Evolutionary conservation across 108 stramenopile species (phyloP).

Genomic region (Parietichytrium sp.): DNA sequence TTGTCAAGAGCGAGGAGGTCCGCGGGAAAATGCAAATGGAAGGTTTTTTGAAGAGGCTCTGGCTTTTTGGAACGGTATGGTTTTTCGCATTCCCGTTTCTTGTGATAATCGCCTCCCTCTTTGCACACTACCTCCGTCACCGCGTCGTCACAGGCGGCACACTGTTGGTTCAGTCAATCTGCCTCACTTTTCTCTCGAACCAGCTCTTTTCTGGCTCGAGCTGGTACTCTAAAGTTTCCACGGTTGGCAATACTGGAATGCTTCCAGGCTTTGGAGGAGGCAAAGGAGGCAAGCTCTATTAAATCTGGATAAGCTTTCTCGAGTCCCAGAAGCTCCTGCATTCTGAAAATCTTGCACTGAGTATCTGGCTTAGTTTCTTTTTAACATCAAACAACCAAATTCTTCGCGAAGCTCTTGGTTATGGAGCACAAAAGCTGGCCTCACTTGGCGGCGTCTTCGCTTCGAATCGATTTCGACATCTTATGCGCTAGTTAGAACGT

Average conservation of each 20-base stretch:
- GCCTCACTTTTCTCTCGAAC: not conserved
- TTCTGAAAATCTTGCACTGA: no score
- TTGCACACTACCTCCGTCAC: conserved; percentile 38
- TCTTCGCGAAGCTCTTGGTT: no score
- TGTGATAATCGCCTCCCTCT: not conserved
- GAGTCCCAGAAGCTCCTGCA: no score
- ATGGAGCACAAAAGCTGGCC: no score
- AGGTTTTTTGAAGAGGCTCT: conserved; percentile 5
- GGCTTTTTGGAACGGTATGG: not conserved
- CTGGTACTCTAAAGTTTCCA: not conserved
- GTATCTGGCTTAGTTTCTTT: no score
- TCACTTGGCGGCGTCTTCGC: no score
- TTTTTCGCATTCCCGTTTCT: conserved; percentile 13
- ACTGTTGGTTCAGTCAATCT: not conserved
- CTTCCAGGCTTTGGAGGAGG: conserved; percentile 5
- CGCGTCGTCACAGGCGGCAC: conserved; percentile 27
- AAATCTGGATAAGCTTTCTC: no score
- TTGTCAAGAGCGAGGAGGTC: not conserved
- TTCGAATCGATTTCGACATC: no score
- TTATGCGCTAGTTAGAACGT: no score
- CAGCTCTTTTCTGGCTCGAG: not conserved
- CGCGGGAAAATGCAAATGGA: not conserved
- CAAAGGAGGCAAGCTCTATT: no score
- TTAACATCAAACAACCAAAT: no score
- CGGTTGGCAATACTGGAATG: conserved; percentile 10